These are phyloP conservation scores for Neoarthrinium moseri DNA, from an alignment of 2,329 filamentous ascomycete genomes.

Conservation along the genomic window DNA sequence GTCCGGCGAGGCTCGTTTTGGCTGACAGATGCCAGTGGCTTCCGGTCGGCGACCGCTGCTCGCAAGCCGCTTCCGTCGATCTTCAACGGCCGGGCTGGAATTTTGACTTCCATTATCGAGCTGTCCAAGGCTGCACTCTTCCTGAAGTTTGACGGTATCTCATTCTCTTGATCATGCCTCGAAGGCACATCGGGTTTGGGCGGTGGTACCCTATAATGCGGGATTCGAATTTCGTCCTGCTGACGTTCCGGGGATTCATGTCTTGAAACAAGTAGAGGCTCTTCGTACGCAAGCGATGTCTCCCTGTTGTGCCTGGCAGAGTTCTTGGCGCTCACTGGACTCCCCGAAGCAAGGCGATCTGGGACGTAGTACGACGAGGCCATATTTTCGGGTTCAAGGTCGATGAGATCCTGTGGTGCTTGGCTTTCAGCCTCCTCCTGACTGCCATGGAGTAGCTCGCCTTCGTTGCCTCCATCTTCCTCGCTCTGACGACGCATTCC, in stretches of 20 bases:
- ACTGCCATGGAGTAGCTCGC: conserved; percentile 35
- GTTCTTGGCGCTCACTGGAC: conserved; percentile 52
- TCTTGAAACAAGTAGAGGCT: conserved; percentile 22
- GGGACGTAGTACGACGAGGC: conserved; percentile 45
- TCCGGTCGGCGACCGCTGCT: conserved; percentile 53
- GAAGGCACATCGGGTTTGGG: conserved; percentile 59
- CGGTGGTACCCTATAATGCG: conserved; percentile 58
- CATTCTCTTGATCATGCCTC: conserved; percentile 80
- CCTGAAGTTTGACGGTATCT: conserved; percentile 69
- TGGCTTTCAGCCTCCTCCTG: conserved; percentile 45
- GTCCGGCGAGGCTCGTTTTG: conserved; percentile 74
- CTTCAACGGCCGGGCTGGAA: conserved; percentile 49
- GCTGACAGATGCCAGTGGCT: conserved; percentile 51
- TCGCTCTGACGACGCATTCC: conserved; percentile 68
- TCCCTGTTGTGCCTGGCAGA: conserved; percentile 41
- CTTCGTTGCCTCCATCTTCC: conserved; percentile 56
- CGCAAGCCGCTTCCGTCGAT: conserved; percentile 38
- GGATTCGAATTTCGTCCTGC: conserved; percentile 41
- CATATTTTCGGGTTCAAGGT: conserved; percentile 35
- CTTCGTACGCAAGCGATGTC: conserved; percentile 30
- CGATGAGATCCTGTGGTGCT: conserved; percentile 29
- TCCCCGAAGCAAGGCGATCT: conserved; percentile 56
- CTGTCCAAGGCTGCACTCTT: conserved; percentile 55
- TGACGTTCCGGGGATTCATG: conserved; percentile 30
- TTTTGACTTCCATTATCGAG: conserved; percentile 51